Conservation (phyloP, 768 basidiomycete genomes). For the Boletales sp. region DNA sequence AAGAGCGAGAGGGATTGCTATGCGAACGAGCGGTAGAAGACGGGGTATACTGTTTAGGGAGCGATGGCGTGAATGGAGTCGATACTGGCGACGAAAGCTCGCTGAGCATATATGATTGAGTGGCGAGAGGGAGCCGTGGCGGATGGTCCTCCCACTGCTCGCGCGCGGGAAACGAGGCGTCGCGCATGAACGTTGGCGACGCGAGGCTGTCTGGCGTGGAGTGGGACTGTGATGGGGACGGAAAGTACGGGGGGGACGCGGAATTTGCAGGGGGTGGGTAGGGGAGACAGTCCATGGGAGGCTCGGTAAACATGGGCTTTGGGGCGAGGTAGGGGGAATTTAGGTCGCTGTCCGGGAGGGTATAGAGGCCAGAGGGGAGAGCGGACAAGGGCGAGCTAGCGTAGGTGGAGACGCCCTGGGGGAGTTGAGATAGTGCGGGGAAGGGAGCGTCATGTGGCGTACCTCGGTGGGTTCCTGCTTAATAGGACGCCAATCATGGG, state of each 20-base stretch:
- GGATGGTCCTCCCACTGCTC: slow-evolving; percentile 24
- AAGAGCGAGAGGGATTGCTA: slow-evolving; percentile 23
- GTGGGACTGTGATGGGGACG: slow-evolving; percentile 5
- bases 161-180: slow-evolving; percentile 3
- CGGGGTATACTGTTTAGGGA: slow-evolving; percentile 9
- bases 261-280: slow-evolving; percentile 25
- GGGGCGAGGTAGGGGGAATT: background rate
- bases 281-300: slow-evolving; percentile 32
- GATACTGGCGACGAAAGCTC: slow-evolving; percentile 10
- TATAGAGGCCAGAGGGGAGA: slow-evolving; percentile 13
- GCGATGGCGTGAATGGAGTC: slow-evolving; percentile 6
- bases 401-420: slow-evolving; percentile 8
- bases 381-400: background rate
- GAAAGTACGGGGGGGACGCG: slow-evolving; percentile 21
- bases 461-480: slow-evolving; percentile 28
- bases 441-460: background rate
- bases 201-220: slow-evolving; percentile 12
- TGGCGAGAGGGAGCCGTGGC: slow-evolving; percentile 7
- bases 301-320: slow-evolving; percentile 10
- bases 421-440: slow-evolving; percentile 6
- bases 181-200: slow-evolving; percentile 14
- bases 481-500: slow-evolving; percentile 19
- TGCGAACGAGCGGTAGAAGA: slow-evolving; percentile 19
- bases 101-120: slow-evolving; percentile 15
- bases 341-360: slow-evolving; percentile 13